Conservation (phyloP, 116 monocot species). For the Thalassia testudinum region DNA sequence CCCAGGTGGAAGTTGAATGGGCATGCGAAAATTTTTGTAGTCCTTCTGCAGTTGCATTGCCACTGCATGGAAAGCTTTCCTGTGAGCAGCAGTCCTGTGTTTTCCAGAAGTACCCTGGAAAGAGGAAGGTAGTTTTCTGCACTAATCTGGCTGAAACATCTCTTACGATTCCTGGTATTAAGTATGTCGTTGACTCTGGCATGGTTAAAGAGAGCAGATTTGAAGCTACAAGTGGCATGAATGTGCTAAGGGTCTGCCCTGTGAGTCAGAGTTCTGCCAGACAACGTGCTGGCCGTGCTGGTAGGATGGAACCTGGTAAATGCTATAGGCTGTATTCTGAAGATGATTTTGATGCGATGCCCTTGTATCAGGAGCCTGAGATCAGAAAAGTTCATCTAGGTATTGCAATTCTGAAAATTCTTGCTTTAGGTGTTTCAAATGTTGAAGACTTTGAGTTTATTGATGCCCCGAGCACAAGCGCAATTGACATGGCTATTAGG, state of each 20-base stretch:
- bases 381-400: conserved; percentile 92
- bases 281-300: conserved; percentile 90
- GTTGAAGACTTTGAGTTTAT: conserved; percentile 82
- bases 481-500: conserved; percentile 57
- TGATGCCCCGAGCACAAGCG: conserved; percentile 59
- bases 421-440: conserved; percentile 52
- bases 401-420: conserved; percentile 69
- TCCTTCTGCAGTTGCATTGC: conserved; percentile 50
- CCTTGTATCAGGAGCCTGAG: conserved; percentile 79
- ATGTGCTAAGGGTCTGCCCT: conserved; percentile 57
- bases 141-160: conserved; percentile 96
- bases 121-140: conserved; percentile 81
- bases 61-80: conserved; percentile 90
- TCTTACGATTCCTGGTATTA: conserved; percentile 78
- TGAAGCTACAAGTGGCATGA: conserved; percentile 77
- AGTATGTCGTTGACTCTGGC: conserved; percentile 91
- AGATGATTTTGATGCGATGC: conserved; percentile 50
- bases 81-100: conserved; percentile 60
- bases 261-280: conserved; percentile 92
- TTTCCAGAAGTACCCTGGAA: conserved; percentile 58
- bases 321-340: conserved; percentile 90
- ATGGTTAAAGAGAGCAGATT: conserved; percentile 87
- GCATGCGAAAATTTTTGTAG: conserved; percentile 79
- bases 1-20: conserved; percentile 89
- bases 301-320: conserved; percentile 66